These are phyloP conservation scores for Neurospora cerealis DNA, from an alignment of 495 filamentous ascomycete species.

Conservation along the genomic window DNA sequence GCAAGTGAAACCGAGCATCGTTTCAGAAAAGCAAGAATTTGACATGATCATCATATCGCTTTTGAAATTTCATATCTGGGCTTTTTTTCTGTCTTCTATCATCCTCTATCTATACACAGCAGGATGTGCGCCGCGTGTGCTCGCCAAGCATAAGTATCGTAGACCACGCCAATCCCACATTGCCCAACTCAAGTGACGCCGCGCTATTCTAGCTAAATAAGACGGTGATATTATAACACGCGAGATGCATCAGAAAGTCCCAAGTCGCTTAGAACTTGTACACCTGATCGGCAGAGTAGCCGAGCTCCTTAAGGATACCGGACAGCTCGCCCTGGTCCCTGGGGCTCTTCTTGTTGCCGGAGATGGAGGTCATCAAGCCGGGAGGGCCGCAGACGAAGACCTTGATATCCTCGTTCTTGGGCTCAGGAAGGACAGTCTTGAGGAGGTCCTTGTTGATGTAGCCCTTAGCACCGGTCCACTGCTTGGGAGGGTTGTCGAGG, in stretches of 20 bases:
- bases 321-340: conserved; percentile 84
- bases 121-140: not conserved
- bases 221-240: not conserved
- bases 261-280: conserved; percentile 70
- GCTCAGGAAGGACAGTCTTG: conserved; percentile 87
- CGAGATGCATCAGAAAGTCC: not conserved
- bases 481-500: conserved; percentile 76
- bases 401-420: conserved; percentile 83
- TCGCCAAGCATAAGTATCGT: not conserved
- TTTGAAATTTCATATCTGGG: not conserved
- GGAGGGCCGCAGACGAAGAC: conserved; percentile 86
- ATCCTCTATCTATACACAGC: not conserved
- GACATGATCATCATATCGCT: not conserved
- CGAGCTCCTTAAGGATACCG: conserved; percentile 79
- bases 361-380: conserved; percentile 85
- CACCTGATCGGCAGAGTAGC: conserved; percentile 87
- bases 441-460: conserved; percentile 78
- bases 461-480: conserved; percentile 66
- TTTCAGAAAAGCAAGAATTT: not conserved
- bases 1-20: not conserved
- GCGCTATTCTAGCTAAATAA: not conserved
- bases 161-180: not conserved
- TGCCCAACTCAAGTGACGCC: not conserved
- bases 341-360: conserved; percentile 79
- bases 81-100: not conserved